These are phyloP conservation scores for Calonectria fujianensis DNA, from an alignment of 2,329 filamentous ascomycete genomes.

Conservation along the genomic window DNA sequence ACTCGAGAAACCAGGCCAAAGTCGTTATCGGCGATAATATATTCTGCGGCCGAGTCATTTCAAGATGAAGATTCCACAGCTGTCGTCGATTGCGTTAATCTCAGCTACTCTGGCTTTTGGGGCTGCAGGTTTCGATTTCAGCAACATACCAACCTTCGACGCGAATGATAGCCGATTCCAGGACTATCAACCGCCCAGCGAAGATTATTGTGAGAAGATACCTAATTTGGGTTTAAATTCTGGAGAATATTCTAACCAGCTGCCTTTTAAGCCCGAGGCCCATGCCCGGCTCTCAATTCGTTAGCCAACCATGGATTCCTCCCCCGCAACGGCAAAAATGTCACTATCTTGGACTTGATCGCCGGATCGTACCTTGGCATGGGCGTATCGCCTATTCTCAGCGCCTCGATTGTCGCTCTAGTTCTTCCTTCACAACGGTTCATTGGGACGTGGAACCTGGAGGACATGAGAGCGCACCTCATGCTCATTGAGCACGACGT, in stretches of 20 bases:
- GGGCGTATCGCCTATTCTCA: neutral
- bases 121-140: neutral
- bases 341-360: neutral
- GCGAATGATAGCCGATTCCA: neutral
- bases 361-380: neutral
- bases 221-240: neutral
- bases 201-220: neutral
- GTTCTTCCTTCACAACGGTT: neutral
- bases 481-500: neutral
- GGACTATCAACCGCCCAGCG: neutral
- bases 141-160: neutral
- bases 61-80: neutral
- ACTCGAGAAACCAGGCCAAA: neutral
- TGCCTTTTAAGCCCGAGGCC: neutral
- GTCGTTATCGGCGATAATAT: neutral
- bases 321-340: neutral
- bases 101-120: neutral
- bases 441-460: neutral
- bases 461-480: neutral
- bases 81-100: neutral
- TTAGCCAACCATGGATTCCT: neutral
- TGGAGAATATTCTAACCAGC: neutral
- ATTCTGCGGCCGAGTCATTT: neutral
- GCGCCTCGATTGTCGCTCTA: neutral
- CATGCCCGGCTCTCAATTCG: neutral